Conservation (phyloP, 768 basidiomycete species). For the Lentinula guzmanii region DNA sequence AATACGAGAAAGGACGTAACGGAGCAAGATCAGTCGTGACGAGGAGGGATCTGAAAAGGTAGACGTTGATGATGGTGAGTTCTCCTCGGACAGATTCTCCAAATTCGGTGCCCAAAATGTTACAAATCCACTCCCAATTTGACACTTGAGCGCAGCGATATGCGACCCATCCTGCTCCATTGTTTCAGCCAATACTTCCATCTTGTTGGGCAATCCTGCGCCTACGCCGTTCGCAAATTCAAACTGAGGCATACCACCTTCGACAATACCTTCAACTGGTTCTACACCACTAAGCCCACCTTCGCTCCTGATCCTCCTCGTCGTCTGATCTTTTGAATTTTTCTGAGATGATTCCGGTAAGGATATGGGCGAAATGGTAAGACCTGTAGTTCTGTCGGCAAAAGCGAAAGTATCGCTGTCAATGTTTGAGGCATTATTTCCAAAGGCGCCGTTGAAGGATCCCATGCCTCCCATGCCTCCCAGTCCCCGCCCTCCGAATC, state of each 20-base stretch:
- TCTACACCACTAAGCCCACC: not conserved
- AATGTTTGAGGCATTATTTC: not conserved
- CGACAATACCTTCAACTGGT: not conserved
- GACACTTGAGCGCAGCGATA: constrained; percentile 9
- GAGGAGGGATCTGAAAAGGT: not conserved
- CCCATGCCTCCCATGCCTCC: not conserved
- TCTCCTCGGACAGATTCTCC: constrained; percentile 26
- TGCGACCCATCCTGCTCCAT: not conserved
- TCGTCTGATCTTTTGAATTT: not conserved
- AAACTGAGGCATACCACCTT: not conserved
- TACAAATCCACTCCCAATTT: constrained; percentile 27
- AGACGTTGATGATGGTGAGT: not conserved
- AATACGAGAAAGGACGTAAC: constrained; percentile 26
- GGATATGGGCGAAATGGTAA: not conserved
- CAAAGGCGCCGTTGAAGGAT: not conserved
- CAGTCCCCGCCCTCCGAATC: not conserved
- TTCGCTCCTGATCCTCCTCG: not conserved
- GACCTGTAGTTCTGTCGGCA: not conserved
- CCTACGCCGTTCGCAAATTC: not conserved
- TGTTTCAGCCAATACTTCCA: not conserved
- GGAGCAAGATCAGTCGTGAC: constrained; percentile 17
- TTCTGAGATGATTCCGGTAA: not conserved
- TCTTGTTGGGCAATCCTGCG: not conserved
- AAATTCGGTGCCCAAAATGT: constrained; percentile 38
- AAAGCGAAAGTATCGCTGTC: not conserved